These are phyloP conservation scores for Candida krabiensis DNA, from an alignment of 805 yeast species.

Conservation along the genomic window DNA sequence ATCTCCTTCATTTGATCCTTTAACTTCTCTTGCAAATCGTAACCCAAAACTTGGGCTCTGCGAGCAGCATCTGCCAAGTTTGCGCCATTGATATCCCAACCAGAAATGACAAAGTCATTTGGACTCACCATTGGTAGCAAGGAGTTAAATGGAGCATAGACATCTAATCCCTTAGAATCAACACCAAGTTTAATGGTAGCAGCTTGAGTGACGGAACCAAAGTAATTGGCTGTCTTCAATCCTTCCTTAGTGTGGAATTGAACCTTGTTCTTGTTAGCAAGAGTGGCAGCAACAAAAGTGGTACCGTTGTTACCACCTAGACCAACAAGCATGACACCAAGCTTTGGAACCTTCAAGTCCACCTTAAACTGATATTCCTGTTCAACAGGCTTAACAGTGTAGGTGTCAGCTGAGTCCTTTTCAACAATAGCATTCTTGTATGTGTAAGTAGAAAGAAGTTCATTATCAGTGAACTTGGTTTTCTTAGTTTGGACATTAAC, in stretches of 20 bases:
- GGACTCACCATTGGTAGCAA: conserved; percentile 87
- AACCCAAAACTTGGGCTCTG: conserved; percentile 85
- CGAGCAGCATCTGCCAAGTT: conserved; percentile 76
- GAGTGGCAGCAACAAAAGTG: conserved; percentile 79
- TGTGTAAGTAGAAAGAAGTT: conserved; percentile 60
- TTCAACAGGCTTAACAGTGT: conserved; percentile 66
- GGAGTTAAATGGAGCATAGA: conserved; percentile 89
- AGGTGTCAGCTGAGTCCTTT: conserved; percentile 47
- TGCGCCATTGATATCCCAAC: conserved; percentile 88
- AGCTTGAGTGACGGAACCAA: conserved; percentile 92
- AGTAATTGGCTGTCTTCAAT: conserved; percentile 69
- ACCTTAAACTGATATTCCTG: conserved; percentile 83
- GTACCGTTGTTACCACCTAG: conserved; percentile 97
- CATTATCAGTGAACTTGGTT: conserved; percentile 47
- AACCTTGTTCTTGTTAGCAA: conserved; percentile 80
- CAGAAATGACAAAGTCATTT: conserved; percentile 84
- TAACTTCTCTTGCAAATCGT: conserved; percentile 77
- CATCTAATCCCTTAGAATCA: conserved; percentile 78
- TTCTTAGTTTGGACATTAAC: conserved; percentile 59
- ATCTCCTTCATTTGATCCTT: conserved; percentile 58
- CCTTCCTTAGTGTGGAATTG: conserved; percentile 84
- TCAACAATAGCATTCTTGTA: conserved; percentile 78
- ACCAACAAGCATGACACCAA: conserved; percentile 90
- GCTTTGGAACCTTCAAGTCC: conserved; percentile 76
- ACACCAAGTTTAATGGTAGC: conserved; percentile 89